Base-by-base conservation (phyloP, 176 grass and related monocot genomes). In the Poa pratensis region DNA sequence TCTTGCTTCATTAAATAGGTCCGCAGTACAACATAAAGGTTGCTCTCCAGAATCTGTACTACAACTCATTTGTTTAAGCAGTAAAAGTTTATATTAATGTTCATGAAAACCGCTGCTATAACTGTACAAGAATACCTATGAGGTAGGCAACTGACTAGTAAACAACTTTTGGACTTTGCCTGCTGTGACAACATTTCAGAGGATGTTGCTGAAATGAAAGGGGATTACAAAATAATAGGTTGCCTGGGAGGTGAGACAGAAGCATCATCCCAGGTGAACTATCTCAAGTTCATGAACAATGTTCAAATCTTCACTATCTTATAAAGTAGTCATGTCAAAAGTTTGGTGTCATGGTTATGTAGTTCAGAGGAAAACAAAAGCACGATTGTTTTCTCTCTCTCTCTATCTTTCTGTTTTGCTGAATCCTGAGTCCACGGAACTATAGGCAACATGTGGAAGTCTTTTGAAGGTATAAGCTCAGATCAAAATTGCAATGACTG, bases 1-100 rank as follows among this genome's bases (percentile, higher is more conserved):
- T 52, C 18, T 2, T 50, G 17, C 77, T 72, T 88, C 80, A 23
- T 75, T 83, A 34, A 74, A 61, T 63, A 63, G 26, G 39, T 83
- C 40, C 32, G 7, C 57, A 75, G 17, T 4, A 73, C 42, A 84
- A 78, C 61, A 64, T 42, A 70, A 82, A 76, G 75, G 63, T 18
- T 70, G 53, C 22, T 61, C 82, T 87, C 13, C 73, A 77, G 43
- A 48, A 74, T 64, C 67, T 73, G 30, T 59, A 35, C 80, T 69
- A 28, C 32, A 69, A 61, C 28, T 53, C 45, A 11, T 37, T 76
- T 78, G 19, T 78, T 78, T 51, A 61, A 51, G 73, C 72, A 60
- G 20, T 24, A 39, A 50, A 50, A 82, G 17, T 40, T 61, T 46
- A 55, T 57, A 71, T 39, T 40, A 24, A 82, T 57, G 50, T 71